Percentiles rank a stretch among this genome's conserved stretches.
Conservation (phyloP, 192 early-diverging fungal genomes). For the Backusella liffmaniae region DNA sequence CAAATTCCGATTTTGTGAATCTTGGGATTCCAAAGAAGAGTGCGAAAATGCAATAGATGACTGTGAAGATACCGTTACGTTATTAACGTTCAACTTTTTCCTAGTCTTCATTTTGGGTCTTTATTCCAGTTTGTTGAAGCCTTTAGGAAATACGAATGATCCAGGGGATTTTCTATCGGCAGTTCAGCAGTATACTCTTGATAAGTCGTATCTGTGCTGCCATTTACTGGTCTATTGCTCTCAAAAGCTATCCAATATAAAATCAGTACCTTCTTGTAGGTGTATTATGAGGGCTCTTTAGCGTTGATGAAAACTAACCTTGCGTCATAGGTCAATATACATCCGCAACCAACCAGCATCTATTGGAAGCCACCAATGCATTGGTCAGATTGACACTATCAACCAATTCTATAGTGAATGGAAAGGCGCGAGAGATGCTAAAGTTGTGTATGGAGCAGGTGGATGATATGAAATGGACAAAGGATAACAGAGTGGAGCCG, state of each 20-base stretch:
- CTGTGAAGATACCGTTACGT: background rate
- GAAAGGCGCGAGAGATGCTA: background rate
- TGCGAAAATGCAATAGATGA: background rate
- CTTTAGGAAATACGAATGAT: background rate
- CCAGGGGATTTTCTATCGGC: background rate
- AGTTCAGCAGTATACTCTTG: background rate
- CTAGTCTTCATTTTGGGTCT: background rate
- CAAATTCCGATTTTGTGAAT: background rate
- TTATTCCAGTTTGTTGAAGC: background rate
- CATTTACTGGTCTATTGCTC: background rate
- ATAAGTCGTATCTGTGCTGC: background rate
- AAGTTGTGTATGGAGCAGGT: background rate
- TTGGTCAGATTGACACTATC: background rate
- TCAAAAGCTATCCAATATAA: background rate
- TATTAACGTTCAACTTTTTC: background rate
- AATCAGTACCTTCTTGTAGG: background rate
- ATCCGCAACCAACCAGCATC: background rate
- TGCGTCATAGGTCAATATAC: background rate
- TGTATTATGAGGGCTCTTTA: background rate
- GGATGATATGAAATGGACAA: conserved; percentile 7
- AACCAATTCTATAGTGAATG: background rate
- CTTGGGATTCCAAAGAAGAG: conserved; percentile 1
- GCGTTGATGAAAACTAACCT: background rate
- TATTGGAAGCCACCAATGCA: background rate
- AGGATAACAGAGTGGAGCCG: background rate